Evolutionary conservation across 2,329 filamentous ascomycete genomes (phyloP).

Genomic region (Rachicladosporium sp.): DNA sequence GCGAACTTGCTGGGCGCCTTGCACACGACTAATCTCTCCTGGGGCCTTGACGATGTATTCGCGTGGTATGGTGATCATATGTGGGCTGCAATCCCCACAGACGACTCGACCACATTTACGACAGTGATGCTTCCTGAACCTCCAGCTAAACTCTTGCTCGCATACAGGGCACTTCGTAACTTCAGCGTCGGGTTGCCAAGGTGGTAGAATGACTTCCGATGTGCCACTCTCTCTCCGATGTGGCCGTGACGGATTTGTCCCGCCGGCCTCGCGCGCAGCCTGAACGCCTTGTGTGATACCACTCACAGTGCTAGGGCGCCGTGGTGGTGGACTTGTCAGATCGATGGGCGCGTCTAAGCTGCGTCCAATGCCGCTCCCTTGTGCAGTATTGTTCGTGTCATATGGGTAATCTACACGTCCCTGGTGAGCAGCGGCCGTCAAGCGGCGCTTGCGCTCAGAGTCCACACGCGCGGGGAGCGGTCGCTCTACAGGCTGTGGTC

Average conservation of each 20-base stretch:
- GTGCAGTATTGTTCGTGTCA: constrained; percentile 3
- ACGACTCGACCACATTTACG: constrained; percentile 91
- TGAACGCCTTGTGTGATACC: constrained; percentile 1
- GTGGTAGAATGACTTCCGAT: constrained; percentile 45
- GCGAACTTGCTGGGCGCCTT: constrained; percentile 55
- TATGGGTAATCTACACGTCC: constrained; percentile 13
- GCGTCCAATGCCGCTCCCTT: constrained; percentile 4
- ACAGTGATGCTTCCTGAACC: constrained; percentile 87
- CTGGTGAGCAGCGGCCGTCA: constrained; percentile 13
- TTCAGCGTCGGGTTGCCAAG: constrained; percentile 81
- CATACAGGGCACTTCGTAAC: constrained; percentile 80
- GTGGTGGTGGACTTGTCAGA: constrained; percentile 12
- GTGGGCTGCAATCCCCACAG: constrained; percentile 78
- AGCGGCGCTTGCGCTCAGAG: constrained; percentile 17
- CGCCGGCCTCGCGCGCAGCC: constrained; percentile 2
- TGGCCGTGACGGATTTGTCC: constrained; percentile 1
- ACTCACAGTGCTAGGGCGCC: not conserved
- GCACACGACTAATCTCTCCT: constrained; percentile 10
- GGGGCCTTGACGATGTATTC: constrained; percentile 83
- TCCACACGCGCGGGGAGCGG: constrained; percentile 1
- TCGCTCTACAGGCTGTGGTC: too few species aligned
- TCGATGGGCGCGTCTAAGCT: constrained; percentile 13
- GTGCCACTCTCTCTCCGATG: constrained; percentile 1
- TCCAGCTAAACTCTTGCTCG: constrained; percentile 63
- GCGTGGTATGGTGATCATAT: constrained; percentile 86